Conservation (phyloP, 441 rosid species). For the Populus hybrid region DNA sequence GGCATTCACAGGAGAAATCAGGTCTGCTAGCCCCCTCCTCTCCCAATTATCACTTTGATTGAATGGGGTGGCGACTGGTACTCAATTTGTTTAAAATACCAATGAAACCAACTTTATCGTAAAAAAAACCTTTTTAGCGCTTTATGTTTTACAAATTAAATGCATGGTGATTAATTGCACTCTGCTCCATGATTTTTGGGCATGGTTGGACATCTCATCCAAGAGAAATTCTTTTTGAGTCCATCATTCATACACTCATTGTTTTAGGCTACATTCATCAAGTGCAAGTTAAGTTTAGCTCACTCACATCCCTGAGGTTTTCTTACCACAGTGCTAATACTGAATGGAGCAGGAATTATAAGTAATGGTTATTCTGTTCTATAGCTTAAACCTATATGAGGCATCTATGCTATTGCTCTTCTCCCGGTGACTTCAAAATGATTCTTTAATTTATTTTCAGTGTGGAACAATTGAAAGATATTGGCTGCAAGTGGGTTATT, state of each 20-base stretch:
- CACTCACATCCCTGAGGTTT: not conserved
- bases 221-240: not conserved
- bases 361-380: conserved; percentile 6
- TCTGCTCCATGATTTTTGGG: not conserved
- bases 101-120: not conserved
- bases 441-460: conserved; percentile 34
- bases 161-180: not conserved
- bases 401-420: not conserved
- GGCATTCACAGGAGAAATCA: conserved; percentile 98
- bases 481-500: conserved; percentile 96
- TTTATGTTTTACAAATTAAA: not conserved
- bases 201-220: not conserved
- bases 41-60: not conserved
- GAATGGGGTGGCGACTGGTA: not conserved
- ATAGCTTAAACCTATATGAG: not conserved
- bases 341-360: not conserved
- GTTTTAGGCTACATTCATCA: not conserved
- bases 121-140: not conserved
- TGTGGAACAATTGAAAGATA: conserved; percentile 87
- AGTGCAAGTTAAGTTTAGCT: not conserved
- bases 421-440: not conserved
- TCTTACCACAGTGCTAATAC: not conserved
- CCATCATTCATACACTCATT: no score
- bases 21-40: conserved; percentile 36
- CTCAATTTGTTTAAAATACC: not conserved